Evolutionary conservation across 768 basidiomycete species (phyloP), one percentile per base, ranked within the genome.

Genomic region (Tylopilus sp.): DNA sequence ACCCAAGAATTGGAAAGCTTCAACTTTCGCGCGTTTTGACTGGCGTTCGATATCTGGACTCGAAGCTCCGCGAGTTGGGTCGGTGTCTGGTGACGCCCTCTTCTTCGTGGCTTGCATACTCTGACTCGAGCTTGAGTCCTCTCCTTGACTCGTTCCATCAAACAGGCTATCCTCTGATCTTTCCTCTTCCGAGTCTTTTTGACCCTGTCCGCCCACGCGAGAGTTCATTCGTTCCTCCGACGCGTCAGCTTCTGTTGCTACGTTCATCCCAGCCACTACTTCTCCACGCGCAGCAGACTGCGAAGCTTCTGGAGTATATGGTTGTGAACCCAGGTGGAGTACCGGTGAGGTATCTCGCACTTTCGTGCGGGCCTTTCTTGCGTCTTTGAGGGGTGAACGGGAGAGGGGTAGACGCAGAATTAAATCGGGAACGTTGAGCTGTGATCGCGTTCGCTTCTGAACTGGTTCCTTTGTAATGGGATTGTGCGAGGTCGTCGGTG

Each of bases 301-400:
- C 22, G 25, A 30, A 22, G 14, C 6, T 24, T 30, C 26, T 10
- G 53, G n/a, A 9, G 49, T 33, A 30, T 19, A 19, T n/a, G 31
- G 30, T 6, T 28, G 52, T 10, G 43, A 50, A 49, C 49, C 42
- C 4, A 31, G 13, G 24, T 21, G 54, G 46, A 48, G 30, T 56
- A 52, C 25, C 48, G 57, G 25, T 59, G 67, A 57, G 62, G 17
- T 72, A 53, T 67, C 68, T 43, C 70, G 58, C n/a, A 42, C 29
- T 16, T 46, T 50, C 41, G 36, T 45, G 9, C 13, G 74, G 65
- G 48, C 60, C 74, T 41, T 60, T 45, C 75, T 73, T 45, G 81
- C 81, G 61, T 74, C 71, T 63, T 83, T 83, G 69, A 83, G 70
- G 2, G 82, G 81, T 21, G 81, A 83, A 26, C 71, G 67, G 30